These are phyloP conservation scores for Colletotrichum echinochloae DNA, from an alignment of 2,329 filamentous ascomycete species.

Conservation along the genomic window DNA sequence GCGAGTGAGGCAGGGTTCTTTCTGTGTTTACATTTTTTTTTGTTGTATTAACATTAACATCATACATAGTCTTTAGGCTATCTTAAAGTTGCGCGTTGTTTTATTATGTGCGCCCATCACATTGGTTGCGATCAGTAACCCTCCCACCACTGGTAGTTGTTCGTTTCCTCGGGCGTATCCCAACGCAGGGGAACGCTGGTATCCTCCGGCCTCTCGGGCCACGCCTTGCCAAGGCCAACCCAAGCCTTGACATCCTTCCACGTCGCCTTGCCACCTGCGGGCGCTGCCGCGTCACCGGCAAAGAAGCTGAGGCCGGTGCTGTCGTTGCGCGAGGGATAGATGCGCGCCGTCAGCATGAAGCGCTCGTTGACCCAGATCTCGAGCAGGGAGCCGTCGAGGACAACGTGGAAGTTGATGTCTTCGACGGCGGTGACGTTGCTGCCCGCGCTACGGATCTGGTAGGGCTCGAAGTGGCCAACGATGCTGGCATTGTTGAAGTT, in stretches of 20 bases:
- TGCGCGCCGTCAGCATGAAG: slow-evolving; percentile 39
- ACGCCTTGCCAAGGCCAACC: slow-evolving; percentile 36
- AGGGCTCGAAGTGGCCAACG: slow-evolving; percentile 39
- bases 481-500: slow-evolving; percentile 40
- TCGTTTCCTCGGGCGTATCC: slow-evolving; percentile 39
- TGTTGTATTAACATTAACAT: not conserved
- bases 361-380: slow-evolving; percentile 42
- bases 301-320: slow-evolving; percentile 41
- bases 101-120: not conserved
- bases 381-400: slow-evolving; percentile 39
- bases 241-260: slow-evolving; percentile 38
- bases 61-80: slow-evolving; percentile 12
- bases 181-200: slow-evolving; percentile 33
- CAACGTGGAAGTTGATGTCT: slow-evolving; percentile 37
- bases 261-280: slow-evolving; percentile 16
- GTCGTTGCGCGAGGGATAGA: slow-evolving; percentile 41
- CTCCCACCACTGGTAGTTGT: slow-evolving; percentile 39
- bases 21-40: not conserved
- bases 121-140: slow-evolving; percentile 22
- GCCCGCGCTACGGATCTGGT: slow-evolving; percentile 15
- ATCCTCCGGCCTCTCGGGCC: slow-evolving; percentile 39
- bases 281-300: slow-evolving; percentile 20
- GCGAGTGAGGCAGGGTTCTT: no score
- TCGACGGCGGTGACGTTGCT: slow-evolving; percentile 15
- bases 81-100: slow-evolving; percentile 10